These are phyloP conservation scores for Ampelomyces quisqualis DNA, from an alignment of 2,329 filamentous ascomycete species.

Conservation along the genomic window DNA sequence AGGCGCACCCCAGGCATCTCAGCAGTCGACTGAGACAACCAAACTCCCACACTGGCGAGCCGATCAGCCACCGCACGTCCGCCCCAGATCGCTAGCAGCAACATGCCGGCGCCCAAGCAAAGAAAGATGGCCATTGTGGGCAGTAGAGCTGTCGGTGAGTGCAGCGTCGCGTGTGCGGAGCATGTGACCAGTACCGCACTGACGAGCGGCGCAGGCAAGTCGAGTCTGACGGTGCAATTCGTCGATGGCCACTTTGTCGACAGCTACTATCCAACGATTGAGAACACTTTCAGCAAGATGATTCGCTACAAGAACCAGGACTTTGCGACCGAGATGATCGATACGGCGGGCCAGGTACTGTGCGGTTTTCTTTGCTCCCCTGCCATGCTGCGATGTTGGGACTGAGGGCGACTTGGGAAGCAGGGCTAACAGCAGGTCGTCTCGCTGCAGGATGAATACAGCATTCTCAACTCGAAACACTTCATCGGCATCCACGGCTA, in stretches of 20 bases:
- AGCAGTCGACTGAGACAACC: conserved; percentile 18
- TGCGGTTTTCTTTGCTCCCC: conserved; percentile 22
- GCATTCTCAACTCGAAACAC: conserved; percentile 96
- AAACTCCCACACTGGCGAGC: conserved; percentile 25
- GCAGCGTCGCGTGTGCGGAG: conserved; percentile 3
- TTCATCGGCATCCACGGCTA: conserved; percentile 99
- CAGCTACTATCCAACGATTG: conserved; percentile 98
- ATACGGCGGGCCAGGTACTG: conserved; percentile 88
- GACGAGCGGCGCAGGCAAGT: conserved; percentile 70
- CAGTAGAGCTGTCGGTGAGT: conserved; percentile 83
- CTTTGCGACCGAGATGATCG: conserved; percentile 94
- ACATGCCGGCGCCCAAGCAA: conserved; percentile 76
- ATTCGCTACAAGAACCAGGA: conserved; percentile 93
- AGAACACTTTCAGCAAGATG: conserved; percentile 96
- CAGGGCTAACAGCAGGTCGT: conserved; percentile 24
- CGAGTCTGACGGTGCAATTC: conserved; percentile 92
- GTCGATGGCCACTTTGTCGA: conserved; percentile 98
- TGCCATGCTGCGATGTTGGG: conserved; percentile 1
- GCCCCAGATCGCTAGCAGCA: conserved; percentile 20
- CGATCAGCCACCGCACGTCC: conserved; percentile 19
- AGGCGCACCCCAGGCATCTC: conserved; percentile 26
- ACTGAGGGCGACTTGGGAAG: conserved; percentile 3
- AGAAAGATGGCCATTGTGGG: conserved; percentile 95
- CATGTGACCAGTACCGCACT: conserved; percentile 7
- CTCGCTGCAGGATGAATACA: conserved; percentile 81